Conservation (phyloP, 345 rosid species). For the Populus davidiana region DNA sequence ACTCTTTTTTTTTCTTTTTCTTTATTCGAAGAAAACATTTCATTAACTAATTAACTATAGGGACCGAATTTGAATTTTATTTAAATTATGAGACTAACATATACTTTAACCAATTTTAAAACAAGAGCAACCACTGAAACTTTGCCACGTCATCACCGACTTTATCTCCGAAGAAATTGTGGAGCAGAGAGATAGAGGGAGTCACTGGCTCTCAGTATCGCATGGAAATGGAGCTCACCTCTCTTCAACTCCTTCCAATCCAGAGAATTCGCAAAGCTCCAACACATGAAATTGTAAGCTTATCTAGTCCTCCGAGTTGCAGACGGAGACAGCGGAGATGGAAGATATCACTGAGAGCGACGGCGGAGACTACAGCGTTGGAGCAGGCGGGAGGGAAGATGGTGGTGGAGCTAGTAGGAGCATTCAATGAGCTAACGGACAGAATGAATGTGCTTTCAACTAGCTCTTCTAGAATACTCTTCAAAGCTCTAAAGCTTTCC, state of each 20-base stretch:
- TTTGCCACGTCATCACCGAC: not conserved
- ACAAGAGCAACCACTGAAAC: not conserved
- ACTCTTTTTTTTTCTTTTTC: too few relatives aligned
- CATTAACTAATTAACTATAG: not conserved
- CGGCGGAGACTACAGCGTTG: constrained; percentile 28
- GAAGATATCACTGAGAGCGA: not conserved
- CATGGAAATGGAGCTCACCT: not conserved
- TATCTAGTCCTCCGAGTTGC: not conserved
- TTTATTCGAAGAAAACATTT: too few relatives aligned
- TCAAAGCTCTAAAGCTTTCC: constrained; percentile 80
- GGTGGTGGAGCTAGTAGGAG: constrained; percentile 97
- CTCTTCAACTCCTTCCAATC: not conserved
- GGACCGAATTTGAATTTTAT: not conserved
- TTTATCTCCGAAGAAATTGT: not conserved
- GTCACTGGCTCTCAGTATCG: not conserved
- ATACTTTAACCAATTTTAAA: not conserved
- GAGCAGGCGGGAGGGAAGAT: constrained; percentile 84
- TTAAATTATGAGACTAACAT: not conserved
- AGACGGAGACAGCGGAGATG: not conserved
- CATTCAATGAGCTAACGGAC: constrained; percentile 82
- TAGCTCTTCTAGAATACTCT: constrained; percentile 70
- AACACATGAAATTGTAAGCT: not conserved
- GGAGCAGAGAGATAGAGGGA: too few relatives aligned
- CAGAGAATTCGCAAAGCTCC: not conserved
- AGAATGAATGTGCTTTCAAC: constrained; percentile 78